Evolutionary conservation across 345 rosid genomes (phyloP), one percentile per base, ranked within the genome.

Genomic region (Hibiscus syriacus): DNA sequence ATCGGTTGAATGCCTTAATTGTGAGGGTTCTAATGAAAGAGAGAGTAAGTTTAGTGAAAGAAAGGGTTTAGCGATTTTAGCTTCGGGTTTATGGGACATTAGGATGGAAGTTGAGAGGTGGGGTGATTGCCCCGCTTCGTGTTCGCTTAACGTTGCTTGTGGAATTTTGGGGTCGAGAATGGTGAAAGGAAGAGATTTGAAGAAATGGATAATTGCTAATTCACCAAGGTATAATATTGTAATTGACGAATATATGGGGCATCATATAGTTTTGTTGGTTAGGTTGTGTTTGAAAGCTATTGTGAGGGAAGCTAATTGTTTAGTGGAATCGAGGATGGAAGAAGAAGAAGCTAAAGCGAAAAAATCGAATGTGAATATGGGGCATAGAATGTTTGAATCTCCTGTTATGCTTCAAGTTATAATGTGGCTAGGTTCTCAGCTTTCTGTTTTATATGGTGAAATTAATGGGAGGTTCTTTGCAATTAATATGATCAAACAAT

Each of bases 371-470:
- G 57, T 46, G 67, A 72, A 67, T 64, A 70, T 67, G 52, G 80
- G 69, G 64, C 53, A 59, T 66, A 62, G 63, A 75, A 72, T 36
- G 60, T 80, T 85, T 1, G 73, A 66, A 38, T 90, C 94, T 75
- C 83, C 87, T 4, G 60, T 79, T 45, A 63, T 87, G 55, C 67
- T 76, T 75, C 86, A 77, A 75, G 90, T 75, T 54, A 76, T 85
- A 59, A 64, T 53, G 66, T 90, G 97, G 98, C 73, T 90, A 60
- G 83, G 77, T 29, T 83, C 92, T 74, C 85, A 91, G 50, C 84
- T 93, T 61, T 80, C 86, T 69, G 66, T 90, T 71, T 77, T 93
- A 74, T 93, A 83, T 32, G 91, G 96, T 59, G 86, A 89, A 68
- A 63, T 70, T 27, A 79, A 77, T 71, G 92, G 83, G 17, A 90